These are phyloP conservation scores for Calonectria hawksworthii DNA, from an alignment of 2,329 filamentous ascomycete species.

Conservation along the genomic window DNA sequence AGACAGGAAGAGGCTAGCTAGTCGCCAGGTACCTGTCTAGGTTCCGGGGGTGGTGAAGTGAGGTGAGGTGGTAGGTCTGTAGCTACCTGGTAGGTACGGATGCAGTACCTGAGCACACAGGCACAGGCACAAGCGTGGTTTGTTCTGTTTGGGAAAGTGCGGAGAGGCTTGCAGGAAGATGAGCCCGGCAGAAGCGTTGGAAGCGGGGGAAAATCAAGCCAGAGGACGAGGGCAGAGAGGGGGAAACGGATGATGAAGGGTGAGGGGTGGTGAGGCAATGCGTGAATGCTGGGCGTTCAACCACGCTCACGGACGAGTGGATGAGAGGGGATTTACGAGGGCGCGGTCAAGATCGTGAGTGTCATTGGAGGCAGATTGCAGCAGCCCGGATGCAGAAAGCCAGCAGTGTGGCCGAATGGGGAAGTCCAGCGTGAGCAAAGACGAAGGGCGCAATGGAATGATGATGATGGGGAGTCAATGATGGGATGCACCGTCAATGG, in stretches of 20 bases:
- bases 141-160: constrained; percentile 14
- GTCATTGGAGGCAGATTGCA: constrained; percentile 27
- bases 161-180: not conserved
- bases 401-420: constrained; percentile 10
- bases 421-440: constrained; percentile 1
- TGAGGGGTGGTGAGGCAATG: constrained; percentile 3
- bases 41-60: not conserved
- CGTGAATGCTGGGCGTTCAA: not conserved
- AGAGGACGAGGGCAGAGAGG: constrained; percentile 14
- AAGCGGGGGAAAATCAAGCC: constrained; percentile 16
- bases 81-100: not conserved
- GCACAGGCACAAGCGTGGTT: constrained; percentile 4
- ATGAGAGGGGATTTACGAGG: constrained; percentile 29
- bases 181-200: not conserved
- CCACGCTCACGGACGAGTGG: constrained; percentile 23
- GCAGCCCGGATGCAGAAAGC: constrained; percentile 1
- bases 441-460: constrained; percentile 9
- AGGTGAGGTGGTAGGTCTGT: not conserved
- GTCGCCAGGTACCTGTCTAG: not conserved
- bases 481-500: constrained; percentile 34
- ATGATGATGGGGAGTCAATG: not conserved
- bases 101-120: not conserved
- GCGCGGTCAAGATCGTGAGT: constrained; percentile 28
- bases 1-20: not conserved
- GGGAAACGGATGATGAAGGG: constrained; percentile 12